These are phyloP conservation scores for Krasilnikovozyma curviuscula DNA, from an alignment of 768 basidiomycete genomes.

Conservation along the genomic window DNA sequence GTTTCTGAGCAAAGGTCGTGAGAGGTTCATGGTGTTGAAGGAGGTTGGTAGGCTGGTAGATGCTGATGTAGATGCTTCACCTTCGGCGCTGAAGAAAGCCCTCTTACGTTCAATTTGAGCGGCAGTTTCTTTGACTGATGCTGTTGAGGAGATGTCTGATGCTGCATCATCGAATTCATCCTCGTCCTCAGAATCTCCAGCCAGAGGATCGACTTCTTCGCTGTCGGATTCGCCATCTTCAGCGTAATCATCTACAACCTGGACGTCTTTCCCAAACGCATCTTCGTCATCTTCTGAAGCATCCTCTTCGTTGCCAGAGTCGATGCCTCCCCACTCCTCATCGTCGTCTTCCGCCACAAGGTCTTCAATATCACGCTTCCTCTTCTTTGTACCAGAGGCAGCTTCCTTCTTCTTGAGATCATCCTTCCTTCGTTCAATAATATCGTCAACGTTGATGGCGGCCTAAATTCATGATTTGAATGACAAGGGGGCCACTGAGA, in stretches of 20 bases:
- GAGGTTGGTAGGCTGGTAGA: conserved; percentile 43
- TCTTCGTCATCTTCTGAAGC: conserved; percentile 13
- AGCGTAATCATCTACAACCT: conserved; percentile 16
- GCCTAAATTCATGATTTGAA: conserved; percentile 29
- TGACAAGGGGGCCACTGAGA: not conserved
- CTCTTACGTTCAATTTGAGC: conserved; percentile 52
- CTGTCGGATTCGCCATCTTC: conserved; percentile 4
- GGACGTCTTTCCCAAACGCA: conserved; percentile 12
- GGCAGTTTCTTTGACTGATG: conserved; percentile 42
- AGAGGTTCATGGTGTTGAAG: conserved; percentile 84
- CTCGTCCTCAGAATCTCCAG: conserved; percentile 9
- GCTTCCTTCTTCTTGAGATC: conserved; percentile 30
- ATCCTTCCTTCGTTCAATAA: conserved; percentile 45
- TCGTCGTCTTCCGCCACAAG: conserved; percentile 10
- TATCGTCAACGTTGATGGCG: conserved; percentile 78
- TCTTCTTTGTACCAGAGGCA: conserved; percentile 34
- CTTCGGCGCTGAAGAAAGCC: conserved; percentile 53
- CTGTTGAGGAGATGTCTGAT: conserved; percentile 39
- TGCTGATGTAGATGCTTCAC: conserved; percentile 19
- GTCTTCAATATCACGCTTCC: conserved; percentile 49
- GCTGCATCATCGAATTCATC: conserved; percentile 27
- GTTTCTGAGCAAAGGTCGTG: conserved; percentile 79
- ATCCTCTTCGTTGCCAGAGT: conserved; percentile 14
- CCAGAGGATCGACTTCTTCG: conserved; percentile 13
- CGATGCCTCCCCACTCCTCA: conserved; percentile 13